These are phyloP conservation scores for Agastache rugosa DNA, from an alignment of 257 asterid genomes.

Conservation along the genomic window DNA sequence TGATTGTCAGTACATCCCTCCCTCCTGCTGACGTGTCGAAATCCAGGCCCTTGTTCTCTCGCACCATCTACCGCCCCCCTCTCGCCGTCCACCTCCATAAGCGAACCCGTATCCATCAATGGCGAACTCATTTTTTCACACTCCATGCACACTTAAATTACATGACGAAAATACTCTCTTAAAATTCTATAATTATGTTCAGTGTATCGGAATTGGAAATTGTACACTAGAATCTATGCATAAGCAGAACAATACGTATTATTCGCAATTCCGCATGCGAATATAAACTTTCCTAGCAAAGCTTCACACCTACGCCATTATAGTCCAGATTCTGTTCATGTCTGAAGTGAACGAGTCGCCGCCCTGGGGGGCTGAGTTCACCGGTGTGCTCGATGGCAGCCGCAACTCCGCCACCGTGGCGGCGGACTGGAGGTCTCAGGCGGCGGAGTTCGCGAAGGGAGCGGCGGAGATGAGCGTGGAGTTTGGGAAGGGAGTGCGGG, in stretches of 20 bases:
- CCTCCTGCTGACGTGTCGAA: slow-evolving; percentile 44
- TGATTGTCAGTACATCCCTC: slow-evolving; percentile 27
- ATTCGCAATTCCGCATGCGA: slow-evolving; percentile 6
- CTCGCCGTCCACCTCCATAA: slow-evolving; percentile 20
- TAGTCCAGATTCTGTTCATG: slow-evolving; percentile 43
- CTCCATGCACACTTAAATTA: slow-evolving; percentile 25
- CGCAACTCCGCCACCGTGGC: slow-evolving; percentile 33
- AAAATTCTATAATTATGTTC: not conserved
- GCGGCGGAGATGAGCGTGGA: slow-evolving; percentile 91
- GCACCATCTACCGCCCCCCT: not conserved
- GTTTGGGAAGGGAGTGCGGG: slow-evolving; percentile 88
- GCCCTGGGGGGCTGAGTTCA: slow-evolving; percentile 36
- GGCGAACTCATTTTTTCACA: slow-evolving; percentile 34
- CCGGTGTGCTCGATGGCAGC: slow-evolving; percentile 38
- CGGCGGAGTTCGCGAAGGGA: slow-evolving; percentile 83
- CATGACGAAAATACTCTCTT: not conserved
- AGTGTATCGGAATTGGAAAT: not conserved
- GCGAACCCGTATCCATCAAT: slow-evolving; percentile 38
- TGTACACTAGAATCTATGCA: not conserved
- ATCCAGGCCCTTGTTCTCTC: slow-evolving; percentile 23
- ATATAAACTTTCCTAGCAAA: not conserved
- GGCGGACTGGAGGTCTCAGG: slow-evolving; percentile 64
- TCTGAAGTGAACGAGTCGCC: slow-evolving; percentile 57
- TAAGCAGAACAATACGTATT: not conserved
- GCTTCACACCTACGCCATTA: slow-evolving; percentile 46